A percentile compares a stretch with the other conserved stretches of the same genome.
Evolutionary conservation across 257 asterid genomes (phyloP).

Genomic region (Buddleja alternifolia): DNA sequence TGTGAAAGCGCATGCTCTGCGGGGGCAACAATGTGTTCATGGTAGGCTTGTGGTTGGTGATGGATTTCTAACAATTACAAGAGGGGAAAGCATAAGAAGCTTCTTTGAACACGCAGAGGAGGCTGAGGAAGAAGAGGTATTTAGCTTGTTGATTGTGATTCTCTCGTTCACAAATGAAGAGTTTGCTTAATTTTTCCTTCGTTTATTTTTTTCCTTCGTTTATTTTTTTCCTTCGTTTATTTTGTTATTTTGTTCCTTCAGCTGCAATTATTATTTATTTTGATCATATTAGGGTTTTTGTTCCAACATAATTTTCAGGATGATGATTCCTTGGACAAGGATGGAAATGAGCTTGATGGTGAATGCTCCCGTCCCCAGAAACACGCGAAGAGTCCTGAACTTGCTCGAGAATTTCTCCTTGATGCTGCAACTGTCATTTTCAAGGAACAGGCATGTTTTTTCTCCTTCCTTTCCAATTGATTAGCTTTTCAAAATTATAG

Average conservation of each 20-base stretch:
- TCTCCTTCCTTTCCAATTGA: slow-evolving; percentile 1
- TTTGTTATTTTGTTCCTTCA: not conserved
- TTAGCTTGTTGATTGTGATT: slow-evolving; percentile 22
- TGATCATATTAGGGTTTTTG: not conserved
- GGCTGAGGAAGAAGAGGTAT: slow-evolving; percentile 79
- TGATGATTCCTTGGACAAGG: slow-evolving; percentile 76
- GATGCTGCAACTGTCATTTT: slow-evolving; percentile 79
- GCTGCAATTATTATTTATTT: not conserved
- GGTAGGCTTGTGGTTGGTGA: slow-evolving; percentile 75
- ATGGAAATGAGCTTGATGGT: slow-evolving; percentile 65
- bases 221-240: too few species aligned
- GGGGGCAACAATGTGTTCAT: slow-evolving; percentile 70
- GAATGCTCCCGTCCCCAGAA: slow-evolving; percentile 81
- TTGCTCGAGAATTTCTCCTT: slow-evolving; percentile 76
- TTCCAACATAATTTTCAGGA: slow-evolving; percentile 44
- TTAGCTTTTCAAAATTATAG: not conserved
- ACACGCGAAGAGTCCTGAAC: slow-evolving; percentile 85
- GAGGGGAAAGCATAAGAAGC: slow-evolving; percentile 62
- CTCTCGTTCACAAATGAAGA: not conserved
- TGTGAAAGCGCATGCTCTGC: slow-evolving; percentile 73
- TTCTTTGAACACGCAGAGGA: slow-evolving; percentile 81
- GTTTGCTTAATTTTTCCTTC: not conserved
- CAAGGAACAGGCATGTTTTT: slow-evolving; percentile 67
- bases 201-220: too few species aligned
- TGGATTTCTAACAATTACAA: slow-evolving; percentile 56